Percentiles rank a stretch among this genome's conserved stretches.
Conservation (phyloP, 495 filamentous ascomycete genomes). For the Penicillium arizonense region DNA sequence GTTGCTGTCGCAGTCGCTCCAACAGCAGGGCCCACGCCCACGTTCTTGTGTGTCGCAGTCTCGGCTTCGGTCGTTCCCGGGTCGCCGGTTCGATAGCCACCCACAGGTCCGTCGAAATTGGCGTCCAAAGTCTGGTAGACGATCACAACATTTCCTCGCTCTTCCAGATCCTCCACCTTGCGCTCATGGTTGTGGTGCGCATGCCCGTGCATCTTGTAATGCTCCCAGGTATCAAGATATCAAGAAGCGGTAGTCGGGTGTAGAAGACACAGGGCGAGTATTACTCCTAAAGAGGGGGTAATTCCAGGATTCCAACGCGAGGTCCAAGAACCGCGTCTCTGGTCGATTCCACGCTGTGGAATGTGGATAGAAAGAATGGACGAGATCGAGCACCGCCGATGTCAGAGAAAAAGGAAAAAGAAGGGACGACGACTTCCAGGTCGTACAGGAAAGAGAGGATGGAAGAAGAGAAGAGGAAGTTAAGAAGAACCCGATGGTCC, state of each 20-base stretch:
- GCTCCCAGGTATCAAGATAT: conserved; percentile 1
- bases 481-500: not conserved
- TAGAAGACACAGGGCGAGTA: not conserved
- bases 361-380: conserved; percentile 36
- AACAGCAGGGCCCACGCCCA: conserved; percentile 23
- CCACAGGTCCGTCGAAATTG: conserved; percentile 15
- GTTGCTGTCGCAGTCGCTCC: conserved; percentile 9
- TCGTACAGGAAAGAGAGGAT: conserved; percentile 11
- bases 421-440: conserved; percentile 33
- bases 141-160: conserved; percentile 3
- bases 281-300: conserved; percentile 11
- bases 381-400: conserved; percentile 25
- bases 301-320: conserved; percentile 24
- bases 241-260: conserved; percentile 1
- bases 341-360: conserved; percentile 18
- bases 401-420: conserved; percentile 20
- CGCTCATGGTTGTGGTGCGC: conserved; percentile 22
- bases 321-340: conserved; percentile 17
- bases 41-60: conserved; percentile 6
- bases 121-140: conserved; percentile 17
- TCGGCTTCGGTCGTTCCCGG: not conserved
- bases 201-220: conserved; percentile 30
- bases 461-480: not conserved
- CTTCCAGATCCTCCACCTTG: conserved; percentile 16
- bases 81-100: conserved; percentile 8